Base-by-base conservation (phyloP, 1,284 basidiomycete species). In the Trichosporon coremiiforme region DNA sequence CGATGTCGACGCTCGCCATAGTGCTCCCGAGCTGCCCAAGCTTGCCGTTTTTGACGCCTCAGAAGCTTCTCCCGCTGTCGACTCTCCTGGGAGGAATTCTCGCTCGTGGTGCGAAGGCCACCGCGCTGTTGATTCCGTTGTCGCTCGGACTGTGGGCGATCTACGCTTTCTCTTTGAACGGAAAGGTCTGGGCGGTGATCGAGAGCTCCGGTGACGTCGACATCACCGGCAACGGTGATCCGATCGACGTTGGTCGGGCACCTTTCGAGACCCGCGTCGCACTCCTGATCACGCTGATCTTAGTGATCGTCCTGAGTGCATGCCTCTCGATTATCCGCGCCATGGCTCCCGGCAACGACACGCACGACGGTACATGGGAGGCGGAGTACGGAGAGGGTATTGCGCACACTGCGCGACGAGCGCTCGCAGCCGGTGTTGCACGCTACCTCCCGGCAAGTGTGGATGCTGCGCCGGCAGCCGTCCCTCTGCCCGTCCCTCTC, bases 351-450 rank as follows among this genome's bases (percentile, higher is more conserved):
- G 64, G 66, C 17, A 69, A 71, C 66, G 71, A 71, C 64, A 68
- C 70, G 22, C 70, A 70, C 68, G 73, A 74, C 57, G 73, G 71
- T 33, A 70, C 70, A 5, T 74, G 73, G 73, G 73, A 74, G 68
- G 69, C 70, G 15, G 73, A 74, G 64, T 74, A 72, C 66, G 73
- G 73, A 4, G 62, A 68, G 1, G 45, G 53, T 0, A 74, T 72
- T 20, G 73, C 67, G 8, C 71, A 70, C 64, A 47, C 63, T 4
- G 33, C 63, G 31, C 67, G 73, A 25, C 67, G 69, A 12, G 69
- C 69, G 2, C 66, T 72, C n/a, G 73, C 73, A 8, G 70, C 70
- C 45, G 73, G 53, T 29, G 73, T 74, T 9, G 70, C 70, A 2
- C 68, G 70, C 12, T 71, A 74, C 66, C 69, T 74, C 5, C 73